These are phyloP conservation scores for Emergomyces orientalis DNA, from an alignment of 2,329 filamentous ascomycete genomes.

Conservation along the genomic window DNA sequence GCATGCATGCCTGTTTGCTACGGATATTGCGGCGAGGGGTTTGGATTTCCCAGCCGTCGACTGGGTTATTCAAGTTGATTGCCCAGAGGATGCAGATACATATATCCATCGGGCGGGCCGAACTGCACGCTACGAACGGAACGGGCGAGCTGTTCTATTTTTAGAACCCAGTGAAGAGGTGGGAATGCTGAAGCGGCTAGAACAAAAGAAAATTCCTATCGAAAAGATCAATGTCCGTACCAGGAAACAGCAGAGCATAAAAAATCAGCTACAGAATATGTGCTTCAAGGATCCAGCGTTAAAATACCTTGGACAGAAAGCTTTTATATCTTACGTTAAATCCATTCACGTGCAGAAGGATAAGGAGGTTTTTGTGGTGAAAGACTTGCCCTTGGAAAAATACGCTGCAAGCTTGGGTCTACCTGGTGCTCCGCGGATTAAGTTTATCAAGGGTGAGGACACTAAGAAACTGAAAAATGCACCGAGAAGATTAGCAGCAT, in stretches of 20 bases:
- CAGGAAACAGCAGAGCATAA: conserved; percentile 81
- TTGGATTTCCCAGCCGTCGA: conserved; percentile 95
- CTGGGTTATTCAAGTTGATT: conserved; percentile 98
- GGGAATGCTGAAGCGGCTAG: conserved; percentile 77
- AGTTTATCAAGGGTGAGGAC: conserved; percentile 83
- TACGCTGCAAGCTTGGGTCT: conserved; percentile 79
- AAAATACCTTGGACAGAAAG: conserved; percentile 93
- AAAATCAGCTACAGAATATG: conserved; percentile 80
- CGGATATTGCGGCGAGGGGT: conserved; percentile 87
- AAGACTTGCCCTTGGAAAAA: conserved; percentile 72
- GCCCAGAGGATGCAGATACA: conserved; percentile 90
- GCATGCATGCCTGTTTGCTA: conserved; percentile 82
- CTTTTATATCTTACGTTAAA: conserved; percentile 81
- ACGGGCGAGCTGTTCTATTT: conserved; percentile 81
- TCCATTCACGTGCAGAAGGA: conserved; percentile 83
- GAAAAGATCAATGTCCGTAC: conserved; percentile 76
- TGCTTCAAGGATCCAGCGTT: conserved; percentile 90
- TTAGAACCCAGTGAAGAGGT: conserved; percentile 84
- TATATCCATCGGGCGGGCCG: conserved; percentile 95
- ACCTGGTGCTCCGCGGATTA: conserved; percentile 84
- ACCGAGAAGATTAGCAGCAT: conserved; percentile 53
- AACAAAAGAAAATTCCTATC: conserved; percentile 83
- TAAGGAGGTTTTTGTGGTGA: conserved; percentile 81
- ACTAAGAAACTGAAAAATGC: conserved; percentile 82
- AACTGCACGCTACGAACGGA: conserved; percentile 84